Conservation (phyloP, 2,329 filamentous ascomycete species). For the Nannizziopsis arthrosporioides region DNA sequence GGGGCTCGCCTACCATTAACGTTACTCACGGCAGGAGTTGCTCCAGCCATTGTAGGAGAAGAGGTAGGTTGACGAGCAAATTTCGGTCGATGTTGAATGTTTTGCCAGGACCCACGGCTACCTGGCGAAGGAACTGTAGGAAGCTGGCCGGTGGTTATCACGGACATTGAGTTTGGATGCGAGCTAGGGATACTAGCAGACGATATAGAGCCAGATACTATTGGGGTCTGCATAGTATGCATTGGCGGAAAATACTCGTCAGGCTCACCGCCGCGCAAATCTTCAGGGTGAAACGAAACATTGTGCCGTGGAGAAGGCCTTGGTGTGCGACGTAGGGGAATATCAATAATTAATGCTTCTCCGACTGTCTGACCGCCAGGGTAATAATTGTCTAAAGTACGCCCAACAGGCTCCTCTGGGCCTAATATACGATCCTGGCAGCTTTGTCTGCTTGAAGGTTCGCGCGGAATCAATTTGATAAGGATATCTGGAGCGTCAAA, state of each 20-base stretch:
- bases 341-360: constrained; percentile 83
- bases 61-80: constrained; percentile 63
- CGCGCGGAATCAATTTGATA: constrained; percentile 63
- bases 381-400: constrained; percentile 69
- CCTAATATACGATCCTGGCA: constrained; percentile 58
- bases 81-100: constrained; percentile 48
- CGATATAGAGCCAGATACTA: constrained; percentile 30
- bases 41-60: constrained; percentile 59
- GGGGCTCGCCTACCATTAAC: constrained; percentile 19
- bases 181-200: constrained; percentile 32
- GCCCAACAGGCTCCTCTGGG: constrained; percentile 73
- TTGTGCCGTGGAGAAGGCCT: constrained; percentile 59
- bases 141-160: constrained; percentile 68
- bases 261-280: constrained; percentile 53
- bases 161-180: constrained; percentile 54
- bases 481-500: constrained; percentile 87
- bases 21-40: constrained; percentile 30
- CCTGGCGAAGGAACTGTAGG: constrained; percentile 75
- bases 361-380: constrained; percentile 77
- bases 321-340: constrained; percentile 63
- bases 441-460: constrained; percentile 36
- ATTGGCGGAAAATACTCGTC: constrained; percentile 78
- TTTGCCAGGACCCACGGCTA: constrained; percentile 45
- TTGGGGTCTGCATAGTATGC: constrained; percentile 39
- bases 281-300: constrained; percentile 45